These are phyloP conservation scores for Dichotomopilus funicola DNA, from an alignment of 2,329 filamentous ascomycete genomes.

Conservation along the genomic window DNA sequence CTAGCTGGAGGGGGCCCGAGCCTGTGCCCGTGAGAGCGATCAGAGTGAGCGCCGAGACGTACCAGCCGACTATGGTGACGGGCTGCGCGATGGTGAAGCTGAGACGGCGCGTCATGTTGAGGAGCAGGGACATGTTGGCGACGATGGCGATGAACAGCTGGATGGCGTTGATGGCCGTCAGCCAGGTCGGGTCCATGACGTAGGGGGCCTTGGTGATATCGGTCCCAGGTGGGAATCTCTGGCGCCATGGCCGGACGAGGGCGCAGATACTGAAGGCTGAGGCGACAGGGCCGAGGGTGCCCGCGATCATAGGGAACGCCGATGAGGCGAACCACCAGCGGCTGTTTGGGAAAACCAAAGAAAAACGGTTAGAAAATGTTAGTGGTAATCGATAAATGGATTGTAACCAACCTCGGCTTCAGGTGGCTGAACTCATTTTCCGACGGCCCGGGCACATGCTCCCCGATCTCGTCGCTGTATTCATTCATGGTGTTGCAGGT, in stretches of 20 bases:
- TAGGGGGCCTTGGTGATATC: conserved; percentile 44
- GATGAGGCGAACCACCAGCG: conserved; percentile 60
- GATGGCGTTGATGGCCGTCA: conserved; percentile 67
- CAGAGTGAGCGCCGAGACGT: conserved; percentile 57
- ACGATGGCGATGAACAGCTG: conserved; percentile 70
- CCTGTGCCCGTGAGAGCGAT: conserved; percentile 61
- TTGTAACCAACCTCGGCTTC: conserved; percentile 35
- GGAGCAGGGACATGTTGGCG: conserved; percentile 73
- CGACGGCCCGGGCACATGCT: conserved; percentile 26
- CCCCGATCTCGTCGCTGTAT: conserved; percentile 24
- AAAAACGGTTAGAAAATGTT: no score
- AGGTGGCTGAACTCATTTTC: conserved; percentile 38
- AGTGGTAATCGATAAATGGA: no score
- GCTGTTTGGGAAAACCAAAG: conserved; percentile 26
- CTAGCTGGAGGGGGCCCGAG: conserved; percentile 45
- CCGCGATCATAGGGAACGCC: conserved; percentile 71
- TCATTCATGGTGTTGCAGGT: conserved; percentile 23
- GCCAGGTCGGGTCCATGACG: conserved; percentile 65
- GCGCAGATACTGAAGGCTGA: conserved; percentile 85
- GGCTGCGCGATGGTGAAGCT: conserved; percentile 64
- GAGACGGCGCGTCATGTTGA: conserved; percentile 78
- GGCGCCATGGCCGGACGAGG: conserved; percentile 73
- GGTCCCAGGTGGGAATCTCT: conserved; percentile 43
- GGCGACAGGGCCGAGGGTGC: conserved; percentile 77
- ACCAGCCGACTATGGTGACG: conserved; percentile 69